Percentiles rank a stretch among this genome's conserved stretches.
Evolutionary conservation across 805 yeast species (phyloP).

Genomic region (Myxozyma neotropica): DNA sequence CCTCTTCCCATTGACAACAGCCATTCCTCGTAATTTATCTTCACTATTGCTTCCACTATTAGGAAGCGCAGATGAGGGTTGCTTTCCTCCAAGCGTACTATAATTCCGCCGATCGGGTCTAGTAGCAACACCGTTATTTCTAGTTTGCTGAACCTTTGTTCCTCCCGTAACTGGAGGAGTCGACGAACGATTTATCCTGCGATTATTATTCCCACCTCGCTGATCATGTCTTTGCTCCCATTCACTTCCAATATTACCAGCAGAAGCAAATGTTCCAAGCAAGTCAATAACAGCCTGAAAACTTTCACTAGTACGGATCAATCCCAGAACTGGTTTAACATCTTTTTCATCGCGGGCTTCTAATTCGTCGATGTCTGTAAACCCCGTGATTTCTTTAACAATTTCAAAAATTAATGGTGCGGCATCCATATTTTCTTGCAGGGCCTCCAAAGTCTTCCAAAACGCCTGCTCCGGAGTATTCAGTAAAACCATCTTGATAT

Average conservation of each 20-base stretch:
- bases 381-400: conserved; percentile 23
- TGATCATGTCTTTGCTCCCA: conserved; percentile 32
- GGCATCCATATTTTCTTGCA: conserved; percentile 27
- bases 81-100: conserved; percentile 19
- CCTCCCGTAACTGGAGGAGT: conserved; percentile 15
- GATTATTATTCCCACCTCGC: neutral
- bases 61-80: neutral
- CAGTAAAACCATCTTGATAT: conserved; percentile 8
- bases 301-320: conserved; percentile 26
- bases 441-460: conserved; percentile 32
- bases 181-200: conserved; percentile 20
- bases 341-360: conserved; percentile 10
- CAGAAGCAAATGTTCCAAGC: conserved; percentile 37
- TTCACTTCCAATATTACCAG: conserved; percentile 33
- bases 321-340: neutral
- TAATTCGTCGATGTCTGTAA: conserved; percentile 15
- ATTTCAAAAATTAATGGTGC: conserved; percentile 28
- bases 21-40: conserved; percentile 13
- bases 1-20: conserved; percentile 19
- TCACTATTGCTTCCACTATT: conserved; percentile 3
- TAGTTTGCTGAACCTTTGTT: neutral
- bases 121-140: neutral
- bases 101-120: conserved; percentile 29
- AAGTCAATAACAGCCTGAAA: conserved; percentile 34
- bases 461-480: conserved; percentile 28